Evolutionary conservation across 2,329 filamentous ascomycete genomes (phyloP).

Genomic region (Penicillium sp.): DNA sequence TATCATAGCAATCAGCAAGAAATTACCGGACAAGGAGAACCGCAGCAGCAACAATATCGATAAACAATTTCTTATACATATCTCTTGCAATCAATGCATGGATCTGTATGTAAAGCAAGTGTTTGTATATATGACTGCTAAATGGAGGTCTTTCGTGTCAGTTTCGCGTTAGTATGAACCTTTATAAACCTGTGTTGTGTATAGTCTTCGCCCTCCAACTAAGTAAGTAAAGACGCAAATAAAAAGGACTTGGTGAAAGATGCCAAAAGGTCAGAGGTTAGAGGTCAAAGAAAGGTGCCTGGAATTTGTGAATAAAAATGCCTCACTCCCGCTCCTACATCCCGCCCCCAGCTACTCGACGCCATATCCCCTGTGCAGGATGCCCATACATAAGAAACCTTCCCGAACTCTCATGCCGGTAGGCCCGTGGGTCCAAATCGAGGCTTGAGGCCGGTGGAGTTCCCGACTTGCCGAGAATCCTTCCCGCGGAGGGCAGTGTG

Average conservation of each 20-base stretch:
- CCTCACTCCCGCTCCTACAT: neutral
- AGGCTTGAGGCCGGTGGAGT: neutral
- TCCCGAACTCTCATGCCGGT: slow-evolving; percentile 17
- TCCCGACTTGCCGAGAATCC: slow-evolving; percentile 10
- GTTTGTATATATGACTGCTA: too few relatives aligned
- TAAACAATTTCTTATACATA: too few relatives aligned
- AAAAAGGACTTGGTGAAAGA: neutral
- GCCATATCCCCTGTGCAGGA: slow-evolving; percentile 3
- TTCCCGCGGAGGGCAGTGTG: slow-evolving; percentile 12
- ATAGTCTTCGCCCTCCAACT: neutral
- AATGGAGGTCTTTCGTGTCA: too few relatives aligned
- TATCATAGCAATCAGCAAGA: too few relatives aligned
- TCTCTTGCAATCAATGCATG: too few relatives aligned
- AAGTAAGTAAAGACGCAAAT: neutral
- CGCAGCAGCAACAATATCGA: too few relatives aligned
- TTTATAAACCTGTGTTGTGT: neutral
- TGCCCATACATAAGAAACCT: neutral
- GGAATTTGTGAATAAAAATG: neutral
- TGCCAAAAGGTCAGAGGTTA: neutral
- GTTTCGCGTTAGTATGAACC: too few relatives aligned
- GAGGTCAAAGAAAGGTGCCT: neutral
- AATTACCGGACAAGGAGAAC: too few relatives aligned
- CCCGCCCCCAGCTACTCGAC: neutral
- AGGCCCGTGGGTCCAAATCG: neutral
- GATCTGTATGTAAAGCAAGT: too few relatives aligned